These are phyloP conservation scores for Begonia peltatifolia DNA, from an alignment of 306 rosid genomes.

Conservation along the genomic window DNA sequence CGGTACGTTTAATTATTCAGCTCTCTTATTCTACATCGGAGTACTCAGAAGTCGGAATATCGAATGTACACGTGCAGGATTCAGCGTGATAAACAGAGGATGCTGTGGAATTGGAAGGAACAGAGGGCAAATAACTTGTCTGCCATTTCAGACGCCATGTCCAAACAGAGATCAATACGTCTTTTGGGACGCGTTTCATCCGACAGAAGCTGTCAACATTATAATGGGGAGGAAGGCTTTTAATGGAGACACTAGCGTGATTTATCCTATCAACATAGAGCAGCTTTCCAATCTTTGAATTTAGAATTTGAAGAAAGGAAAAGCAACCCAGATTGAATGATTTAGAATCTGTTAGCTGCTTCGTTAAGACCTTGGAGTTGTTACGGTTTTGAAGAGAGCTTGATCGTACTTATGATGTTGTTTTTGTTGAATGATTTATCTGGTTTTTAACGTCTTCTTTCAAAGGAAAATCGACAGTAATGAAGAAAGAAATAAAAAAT, in stretches of 20 bases:
- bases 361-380: too few species aligned
- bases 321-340: too few species aligned
- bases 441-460: too few species aligned
- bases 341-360: too few species aligned
- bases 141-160: constrained; percentile 76
- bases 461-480: too few species aligned
- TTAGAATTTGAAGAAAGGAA: too few species aligned
- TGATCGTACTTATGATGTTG: too few species aligned
- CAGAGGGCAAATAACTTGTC: constrained; percentile 83
- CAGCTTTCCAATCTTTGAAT: constrained; percentile 51
- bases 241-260: constrained; percentile 29
- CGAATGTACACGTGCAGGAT: constrained; percentile 15
- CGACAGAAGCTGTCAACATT: constrained; percentile 69
- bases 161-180: constrained; percentile 48
- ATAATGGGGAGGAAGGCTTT: constrained; percentile 58
- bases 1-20: constrained; percentile 18
- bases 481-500: too few species aligned
- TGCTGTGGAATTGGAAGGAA: constrained; percentile 91
- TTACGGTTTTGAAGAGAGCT: too few species aligned
- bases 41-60: too few species aligned
- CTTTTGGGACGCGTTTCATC: constrained; percentile 95
- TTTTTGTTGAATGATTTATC: too few species aligned
- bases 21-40: too few species aligned
- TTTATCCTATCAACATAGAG: constrained; percentile 48
- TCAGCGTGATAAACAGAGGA: constrained; percentile 38